Evolutionary conservation across 2,329 filamentous ascomycete species (phyloP), one percentile per base, ranked within the genome.

Genomic region (Talaromyces sp.): DNA sequence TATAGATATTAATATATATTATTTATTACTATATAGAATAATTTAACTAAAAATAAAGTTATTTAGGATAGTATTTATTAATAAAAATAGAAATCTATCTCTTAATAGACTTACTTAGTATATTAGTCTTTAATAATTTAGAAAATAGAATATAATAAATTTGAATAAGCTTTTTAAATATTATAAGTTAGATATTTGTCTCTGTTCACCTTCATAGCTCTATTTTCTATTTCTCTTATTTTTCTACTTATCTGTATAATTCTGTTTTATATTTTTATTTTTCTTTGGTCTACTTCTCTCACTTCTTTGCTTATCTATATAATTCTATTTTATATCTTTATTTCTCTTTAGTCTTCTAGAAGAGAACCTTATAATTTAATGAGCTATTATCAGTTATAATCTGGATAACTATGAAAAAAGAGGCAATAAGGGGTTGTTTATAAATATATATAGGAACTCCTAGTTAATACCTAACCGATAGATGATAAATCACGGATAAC

Each of bases 61-160:
- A 56, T 27, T 43, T 63, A 8, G 66, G 70, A 58, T 67, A 72
- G 54, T 65, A 62, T 59, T 71, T 71, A 24, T 66, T 65, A 8
- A 56, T 66, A 10, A 65, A 68, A 41, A 58, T 24, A 1, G 65
- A 62, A 32, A 68, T 69, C 58, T 62, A 62, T n/a, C 66, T 66
- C 32, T 64, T 68, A 13, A 68, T 71, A 35, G 65, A 70, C 55
- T 60, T 60, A 60, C 58, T 62, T 9, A 8, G 54, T 6, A 31
- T 46, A 6, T 64, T 63, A 29, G 67, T 63, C 67, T 60, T 61
- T 54, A 72, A 52, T n/a, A 41, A 59, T 49, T 58, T 54, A 24
- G 63, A 71, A 50, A 71, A 58, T 10, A 67, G 46, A 35, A 64
- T 31, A 49, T 71, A 64, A 52, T 62, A 70, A 55, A 57, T 11